A percentile compares a stretch with the other conserved stretches of the same genome.
Evolutionary conservation across 345 rosid species (phyloP).

Genomic region (Pistacia atlantica): DNA sequence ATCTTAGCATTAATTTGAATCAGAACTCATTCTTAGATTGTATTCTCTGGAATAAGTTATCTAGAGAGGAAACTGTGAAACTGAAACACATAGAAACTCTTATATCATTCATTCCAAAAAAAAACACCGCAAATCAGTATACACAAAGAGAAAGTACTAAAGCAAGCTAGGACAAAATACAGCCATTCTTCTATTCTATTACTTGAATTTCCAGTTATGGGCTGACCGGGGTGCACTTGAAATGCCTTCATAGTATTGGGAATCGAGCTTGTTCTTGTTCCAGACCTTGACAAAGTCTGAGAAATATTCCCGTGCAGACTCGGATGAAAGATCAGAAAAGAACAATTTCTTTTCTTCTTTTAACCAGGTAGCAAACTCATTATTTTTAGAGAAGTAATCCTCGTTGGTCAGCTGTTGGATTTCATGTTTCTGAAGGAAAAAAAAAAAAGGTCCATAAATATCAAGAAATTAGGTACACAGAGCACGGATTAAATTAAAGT

Average conservation of each 20-base stretch:
- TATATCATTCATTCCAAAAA: background rate
- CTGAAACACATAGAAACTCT: background rate
- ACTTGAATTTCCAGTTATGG: constrained; percentile 78
- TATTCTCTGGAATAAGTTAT: background rate
- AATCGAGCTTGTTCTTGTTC: constrained; percentile 75
- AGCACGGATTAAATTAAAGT: background rate
- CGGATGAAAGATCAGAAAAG: constrained; percentile 84
- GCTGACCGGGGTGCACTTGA: constrained; percentile 72
- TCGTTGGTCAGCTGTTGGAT: constrained; percentile 69
- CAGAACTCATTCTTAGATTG: background rate
- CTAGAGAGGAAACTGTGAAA: background rate
- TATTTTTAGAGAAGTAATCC: constrained; percentile 88
- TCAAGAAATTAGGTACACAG: background rate
- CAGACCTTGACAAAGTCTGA: constrained; percentile 67
- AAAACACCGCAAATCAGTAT: background rate
- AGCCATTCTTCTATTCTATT: constrained; percentile 16
- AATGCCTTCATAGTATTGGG: constrained; percentile 83
- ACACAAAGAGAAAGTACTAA: background rate
- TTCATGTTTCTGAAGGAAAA: constrained; percentile 49
- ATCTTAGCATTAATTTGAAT: background rate
- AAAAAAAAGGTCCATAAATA: background rate
- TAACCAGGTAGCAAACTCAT: constrained; percentile 91
- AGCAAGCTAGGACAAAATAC: background rate
- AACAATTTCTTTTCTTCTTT: constrained; percentile 73
- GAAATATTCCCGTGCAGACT: constrained; percentile 68